Evolutionary conservation across 768 basidiomycete species (phyloP).

Genomic region (Leccinum rimulosum): DNA sequence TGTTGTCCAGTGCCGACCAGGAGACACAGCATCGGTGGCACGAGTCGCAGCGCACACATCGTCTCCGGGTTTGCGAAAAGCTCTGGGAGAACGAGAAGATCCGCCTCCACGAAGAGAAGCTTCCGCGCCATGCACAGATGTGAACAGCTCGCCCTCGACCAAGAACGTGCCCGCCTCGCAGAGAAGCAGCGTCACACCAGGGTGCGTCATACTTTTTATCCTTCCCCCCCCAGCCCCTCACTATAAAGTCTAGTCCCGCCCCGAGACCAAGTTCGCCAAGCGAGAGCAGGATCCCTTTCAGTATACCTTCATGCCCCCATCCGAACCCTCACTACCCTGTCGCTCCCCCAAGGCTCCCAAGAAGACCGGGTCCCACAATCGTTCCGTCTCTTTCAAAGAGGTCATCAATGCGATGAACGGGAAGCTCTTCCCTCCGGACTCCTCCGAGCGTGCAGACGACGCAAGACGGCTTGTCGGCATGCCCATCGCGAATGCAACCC

Average conservation of each 20-base stretch:
- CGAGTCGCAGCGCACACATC: slow-evolving; percentile 36
- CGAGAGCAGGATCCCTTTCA: slow-evolving; percentile 31
- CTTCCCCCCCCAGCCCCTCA: slow-evolving; percentile 4
- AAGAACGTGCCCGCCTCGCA: slow-evolving; percentile 25
- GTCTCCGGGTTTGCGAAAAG: slow-evolving; percentile 44
- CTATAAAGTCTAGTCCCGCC: slow-evolving; percentile 14
- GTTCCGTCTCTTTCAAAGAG: slow-evolving; percentile 51
- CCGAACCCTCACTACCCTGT: slow-evolving; percentile 18
- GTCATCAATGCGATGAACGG: slow-evolving; percentile 60
- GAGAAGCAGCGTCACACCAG: slow-evolving; percentile 20
- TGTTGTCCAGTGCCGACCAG: slow-evolving; percentile 22
- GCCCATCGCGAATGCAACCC: slow-evolving; percentile 12
- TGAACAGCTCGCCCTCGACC: slow-evolving; percentile 29
- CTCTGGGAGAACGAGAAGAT: slow-evolving; percentile 50
- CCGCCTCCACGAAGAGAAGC: slow-evolving; percentile 39
- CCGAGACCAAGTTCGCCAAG: slow-evolving; percentile 6
- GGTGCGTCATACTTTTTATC: slow-evolving; percentile 15
- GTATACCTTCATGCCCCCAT: slow-evolving; percentile 32
- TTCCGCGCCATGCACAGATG: slow-evolving; percentile 32
- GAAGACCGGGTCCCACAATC: slow-evolving; percentile 20
- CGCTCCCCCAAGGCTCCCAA: slow-evolving; percentile 17
- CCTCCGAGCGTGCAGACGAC: slow-evolving; percentile 32
- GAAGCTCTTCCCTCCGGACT: slow-evolving; percentile 48
- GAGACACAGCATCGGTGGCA: slow-evolving; percentile 35
- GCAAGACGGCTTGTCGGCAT: slow-evolving; percentile 29